These are phyloP conservation scores for Daldinia sp. DNA, from an alignment of 2,329 filamentous ascomycete genomes.

Conservation along the genomic window DNA sequence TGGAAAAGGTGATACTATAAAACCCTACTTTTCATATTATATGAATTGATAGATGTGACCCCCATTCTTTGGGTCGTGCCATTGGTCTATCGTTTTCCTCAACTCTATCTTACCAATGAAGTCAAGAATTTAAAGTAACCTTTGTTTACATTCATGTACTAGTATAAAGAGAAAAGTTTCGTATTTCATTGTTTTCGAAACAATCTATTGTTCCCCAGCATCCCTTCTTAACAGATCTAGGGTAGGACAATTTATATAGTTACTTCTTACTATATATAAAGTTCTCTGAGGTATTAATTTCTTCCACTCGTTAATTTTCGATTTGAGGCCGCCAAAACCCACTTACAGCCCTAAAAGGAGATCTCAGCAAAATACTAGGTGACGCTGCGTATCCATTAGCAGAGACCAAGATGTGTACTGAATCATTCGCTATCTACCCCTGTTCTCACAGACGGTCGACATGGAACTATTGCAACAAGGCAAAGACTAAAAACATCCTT, in stretches of 20 bases:
- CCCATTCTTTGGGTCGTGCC: too few relatives aligned
- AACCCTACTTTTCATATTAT: too few relatives aligned
- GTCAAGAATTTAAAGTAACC: not conserved
- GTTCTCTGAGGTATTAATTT: not conserved
- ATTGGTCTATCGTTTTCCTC: too few relatives aligned
- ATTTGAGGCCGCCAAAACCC: not conserved
- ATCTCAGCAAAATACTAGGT: not conserved
- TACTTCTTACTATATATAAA: not conserved
- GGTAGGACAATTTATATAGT: not conserved
- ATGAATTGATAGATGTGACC: too few relatives aligned
- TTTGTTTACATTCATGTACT: not conserved
- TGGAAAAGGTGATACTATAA: too few relatives aligned
- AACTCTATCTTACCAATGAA: not conserved
- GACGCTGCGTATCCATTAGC: not conserved
- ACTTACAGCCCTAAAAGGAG: not conserved
- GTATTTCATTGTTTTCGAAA: not conserved
- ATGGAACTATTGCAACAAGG: slow-evolving; percentile 42
- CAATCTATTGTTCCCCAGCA: not conserved
- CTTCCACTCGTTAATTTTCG: not conserved
- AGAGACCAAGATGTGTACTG: slow-evolving; percentile 39
- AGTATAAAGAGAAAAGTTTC: not conserved
- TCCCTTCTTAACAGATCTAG: not conserved
- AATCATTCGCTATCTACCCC: slow-evolving; percentile 41
- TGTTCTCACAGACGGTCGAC: slow-evolving; percentile 42
- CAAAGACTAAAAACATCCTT: slow-evolving; percentile 33